phyloP scores from a whole-genome alignment of 1,139 yeast genomes.

The Debaryomyces coudertii region DNA sequence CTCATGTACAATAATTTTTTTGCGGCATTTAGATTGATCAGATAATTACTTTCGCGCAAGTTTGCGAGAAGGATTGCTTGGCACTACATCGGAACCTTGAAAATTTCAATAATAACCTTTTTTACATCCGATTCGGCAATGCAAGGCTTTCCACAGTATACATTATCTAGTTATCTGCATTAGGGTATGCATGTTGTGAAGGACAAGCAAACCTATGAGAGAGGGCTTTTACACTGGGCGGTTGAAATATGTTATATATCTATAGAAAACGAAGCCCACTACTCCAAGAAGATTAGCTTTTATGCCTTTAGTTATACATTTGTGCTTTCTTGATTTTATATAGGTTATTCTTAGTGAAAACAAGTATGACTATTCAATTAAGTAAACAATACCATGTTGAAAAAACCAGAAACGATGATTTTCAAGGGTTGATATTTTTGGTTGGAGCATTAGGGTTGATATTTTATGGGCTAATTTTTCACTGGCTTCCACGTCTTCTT shows the following conservation, averaged over 20 bases:
- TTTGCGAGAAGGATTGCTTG: neutral
- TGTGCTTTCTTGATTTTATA: too few relatives aligned
- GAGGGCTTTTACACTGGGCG: neutral
- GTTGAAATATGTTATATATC: neutral
- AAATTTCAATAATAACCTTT: neutral
- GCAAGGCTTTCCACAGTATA: neutral
- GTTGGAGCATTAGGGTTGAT: constrained; percentile 30
- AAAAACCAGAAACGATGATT: constrained; percentile 34
- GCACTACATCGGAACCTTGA: neutral
- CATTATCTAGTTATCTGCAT: constrained; percentile 2
- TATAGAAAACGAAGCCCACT: neutral
- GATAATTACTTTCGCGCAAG: neutral
- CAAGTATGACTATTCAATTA: constrained; percentile 27
- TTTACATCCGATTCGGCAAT: neutral
- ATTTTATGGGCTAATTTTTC: constrained; percentile 44
- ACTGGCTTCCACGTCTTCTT: constrained; percentile 41
- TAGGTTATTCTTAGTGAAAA: neutral
- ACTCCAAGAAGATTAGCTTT: too few relatives aligned
- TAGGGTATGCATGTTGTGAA: neutral
- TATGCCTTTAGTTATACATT: too few relatives aligned
- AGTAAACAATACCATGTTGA: constrained; percentile 41
- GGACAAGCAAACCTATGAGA: neutral
- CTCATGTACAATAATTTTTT: neutral
- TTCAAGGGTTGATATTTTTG: constrained; percentile 41
- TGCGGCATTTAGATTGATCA: constrained; percentile 3